Percentiles rank a stretch among this genome's conserved stretches.
phyloP scores from a whole-genome alignment of 768 basidiomycete species.

The Collybia nuda region DNA sequence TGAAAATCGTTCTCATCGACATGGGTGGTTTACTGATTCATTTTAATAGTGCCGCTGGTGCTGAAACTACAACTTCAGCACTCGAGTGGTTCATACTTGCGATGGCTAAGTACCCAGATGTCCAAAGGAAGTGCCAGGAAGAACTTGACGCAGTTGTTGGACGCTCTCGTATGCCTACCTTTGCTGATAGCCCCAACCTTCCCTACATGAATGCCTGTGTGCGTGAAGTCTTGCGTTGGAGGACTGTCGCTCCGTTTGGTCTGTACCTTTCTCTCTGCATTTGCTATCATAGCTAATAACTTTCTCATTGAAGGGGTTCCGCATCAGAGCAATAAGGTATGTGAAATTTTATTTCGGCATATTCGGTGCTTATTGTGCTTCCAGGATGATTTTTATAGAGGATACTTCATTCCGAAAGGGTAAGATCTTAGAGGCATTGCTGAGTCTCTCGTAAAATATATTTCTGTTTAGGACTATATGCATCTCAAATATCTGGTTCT shows the following conservation, averaged over 20 bases:
- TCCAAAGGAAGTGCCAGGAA: conserved; percentile 27
- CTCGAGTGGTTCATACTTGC: background rate
- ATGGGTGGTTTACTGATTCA: background rate
- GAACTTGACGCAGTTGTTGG: conserved; percentile 32
- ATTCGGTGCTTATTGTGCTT: background rate
- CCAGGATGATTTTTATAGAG: conserved; percentile 10
- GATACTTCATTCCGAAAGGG: conserved; percentile 13
- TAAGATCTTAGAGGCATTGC: conserved; percentile 4
- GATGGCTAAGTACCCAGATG: conserved; percentile 20
- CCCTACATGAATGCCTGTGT: conserved; percentile 29
- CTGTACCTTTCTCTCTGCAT: background rate
- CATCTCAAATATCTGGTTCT: background rate
- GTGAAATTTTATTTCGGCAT: too few species aligned
- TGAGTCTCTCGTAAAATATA: background rate
- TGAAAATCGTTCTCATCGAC: background rate
- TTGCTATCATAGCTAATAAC: background rate
- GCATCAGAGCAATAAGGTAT: background rate
- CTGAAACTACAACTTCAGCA: background rate
- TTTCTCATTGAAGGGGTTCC: background rate
- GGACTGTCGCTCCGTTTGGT: conserved; percentile 23
- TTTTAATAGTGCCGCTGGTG: conserved; percentile 1
- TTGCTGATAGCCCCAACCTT: conserved; percentile 22
- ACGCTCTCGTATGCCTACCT: conserved; percentile 23
- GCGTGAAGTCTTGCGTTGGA: conserved; percentile 28
- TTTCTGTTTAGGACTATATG: background rate